phyloP scores from a whole-genome alignment of 23 red algal genomes.

The Agarophyton chilense region DNA sequence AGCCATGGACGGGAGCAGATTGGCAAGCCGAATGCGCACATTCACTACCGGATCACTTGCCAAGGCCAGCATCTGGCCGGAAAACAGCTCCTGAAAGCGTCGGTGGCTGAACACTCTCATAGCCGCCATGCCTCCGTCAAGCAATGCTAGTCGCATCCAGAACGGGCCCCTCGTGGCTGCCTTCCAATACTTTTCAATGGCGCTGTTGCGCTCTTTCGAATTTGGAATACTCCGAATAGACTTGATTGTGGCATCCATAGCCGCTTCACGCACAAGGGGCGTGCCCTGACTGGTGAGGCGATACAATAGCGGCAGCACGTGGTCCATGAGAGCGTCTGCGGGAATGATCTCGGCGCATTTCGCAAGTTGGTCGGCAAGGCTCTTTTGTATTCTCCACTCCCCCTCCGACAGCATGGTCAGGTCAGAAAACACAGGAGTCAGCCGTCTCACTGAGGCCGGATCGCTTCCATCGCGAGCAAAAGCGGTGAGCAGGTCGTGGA shows the following conservation, averaged over 20 bases:
- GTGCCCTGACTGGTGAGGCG: conserved; percentile 76
- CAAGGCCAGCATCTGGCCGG: conserved; percentile 69
- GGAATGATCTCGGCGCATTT: conserved; percentile 79
- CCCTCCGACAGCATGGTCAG: conserved; percentile 68
- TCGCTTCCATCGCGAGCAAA: conserved; percentile 66
- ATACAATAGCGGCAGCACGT: conserved; percentile 78
- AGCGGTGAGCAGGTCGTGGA: conserved; percentile 64
- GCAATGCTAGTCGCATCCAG: conserved; percentile 83
- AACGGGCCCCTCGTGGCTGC: conserved; percentile 59
- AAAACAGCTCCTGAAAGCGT: conserved; percentile 79
- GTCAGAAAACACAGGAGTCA: conserved; percentile 73
- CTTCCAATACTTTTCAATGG: conserved; percentile 66
- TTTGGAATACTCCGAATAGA: conserved; percentile 57
- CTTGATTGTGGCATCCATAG: conserved; percentile 71
- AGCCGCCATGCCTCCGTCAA: conserved; percentile 76
- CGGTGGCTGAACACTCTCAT: conserved; percentile 55
- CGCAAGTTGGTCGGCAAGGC: conserved; percentile 72
- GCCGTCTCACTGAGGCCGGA: conserved; percentile 46
- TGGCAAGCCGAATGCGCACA: conserved; percentile 76
- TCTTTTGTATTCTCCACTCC: conserved; percentile 81
- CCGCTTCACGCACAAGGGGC: conserved; percentile 67
- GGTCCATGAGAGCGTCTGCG: conserved; percentile 63
- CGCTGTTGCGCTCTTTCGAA: conserved; percentile 39
- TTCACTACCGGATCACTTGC: conserved; percentile 75
- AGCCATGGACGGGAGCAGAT: conserved; percentile 49